Conservation (phyloP, 1,284 basidiomycete genomes). For the Ustilago bromivora region DNA sequence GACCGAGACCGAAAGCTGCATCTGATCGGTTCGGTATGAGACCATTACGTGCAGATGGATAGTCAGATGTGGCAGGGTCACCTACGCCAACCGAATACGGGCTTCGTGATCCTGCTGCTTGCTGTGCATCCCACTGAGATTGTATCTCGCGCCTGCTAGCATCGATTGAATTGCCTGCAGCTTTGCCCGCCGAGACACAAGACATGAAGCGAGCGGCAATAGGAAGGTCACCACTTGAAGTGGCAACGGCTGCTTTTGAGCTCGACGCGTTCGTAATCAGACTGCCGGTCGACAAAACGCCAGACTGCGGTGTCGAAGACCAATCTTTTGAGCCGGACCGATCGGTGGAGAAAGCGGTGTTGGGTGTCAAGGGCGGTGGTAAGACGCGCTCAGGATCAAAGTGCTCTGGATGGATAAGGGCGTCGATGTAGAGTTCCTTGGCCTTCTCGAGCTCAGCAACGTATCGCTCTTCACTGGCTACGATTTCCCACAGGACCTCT, state of each 20-base stretch:
- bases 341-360: conserved; percentile 4
- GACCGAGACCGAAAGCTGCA: conserved; percentile 35
- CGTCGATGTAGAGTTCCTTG: conserved; percentile 91
- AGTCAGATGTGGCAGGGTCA: background rate
- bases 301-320: conserved; percentile 1
- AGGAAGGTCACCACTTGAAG: conserved; percentile 41
- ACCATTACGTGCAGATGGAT: background rate
- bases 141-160: background rate
- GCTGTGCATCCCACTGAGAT: conserved; percentile 16
- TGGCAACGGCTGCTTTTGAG: background rate
- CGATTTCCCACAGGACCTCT: conserved; percentile 97
- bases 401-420: conserved; percentile 79
- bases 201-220: conserved; percentile 62
- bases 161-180: background rate
- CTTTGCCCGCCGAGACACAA: conserved; percentile 10
- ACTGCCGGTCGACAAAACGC: background rate
- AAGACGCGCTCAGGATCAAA: conserved; percentile 38
- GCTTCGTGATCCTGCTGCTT: conserved; percentile 28
- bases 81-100: conserved; percentile 25
- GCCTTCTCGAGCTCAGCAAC: conserved; percentile 88
- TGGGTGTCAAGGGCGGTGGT: background rate
- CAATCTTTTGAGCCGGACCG: background rate
- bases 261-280: conserved; percentile 1
- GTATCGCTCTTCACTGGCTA: conserved; percentile 95
- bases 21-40: conserved; percentile 8